Conservation (phyloP, 139 green algal species). For the Deuterostichococcus epilithicus region DNA sequence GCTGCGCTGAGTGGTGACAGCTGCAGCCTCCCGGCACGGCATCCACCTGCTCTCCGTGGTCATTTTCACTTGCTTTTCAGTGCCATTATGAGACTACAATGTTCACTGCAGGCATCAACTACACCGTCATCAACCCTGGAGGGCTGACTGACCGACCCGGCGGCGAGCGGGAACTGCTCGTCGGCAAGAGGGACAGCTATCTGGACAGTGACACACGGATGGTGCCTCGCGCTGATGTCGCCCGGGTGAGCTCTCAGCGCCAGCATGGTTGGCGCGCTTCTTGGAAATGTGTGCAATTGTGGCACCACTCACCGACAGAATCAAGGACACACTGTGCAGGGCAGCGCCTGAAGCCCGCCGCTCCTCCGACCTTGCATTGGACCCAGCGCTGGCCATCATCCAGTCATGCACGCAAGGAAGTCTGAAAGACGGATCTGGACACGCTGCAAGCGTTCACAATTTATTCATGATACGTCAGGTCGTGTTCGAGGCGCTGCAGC, state of each 20-base stretch:
- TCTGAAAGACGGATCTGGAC: no score
- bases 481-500: conserved; percentile 24
- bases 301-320: no score
- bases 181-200: conserved; percentile 38
- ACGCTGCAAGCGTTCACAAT: no score
- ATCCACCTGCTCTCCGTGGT: neutral
- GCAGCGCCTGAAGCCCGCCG: no score
- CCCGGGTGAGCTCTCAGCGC: conserved; percentile 21
- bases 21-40: no score
- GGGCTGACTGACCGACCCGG: conserved; percentile 20
- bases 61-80: neutral
- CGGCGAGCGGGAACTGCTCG: conserved; percentile 26
- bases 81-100: no score
- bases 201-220: conserved; percentile 9
- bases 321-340: no score
- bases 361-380: neutral
- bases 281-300: no score
- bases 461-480: no score
- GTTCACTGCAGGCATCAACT: conserved; percentile 17
- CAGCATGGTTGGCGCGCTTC: neutral
- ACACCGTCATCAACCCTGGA: conserved; percentile 33
- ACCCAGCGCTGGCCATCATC: no score
- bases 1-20: no score
- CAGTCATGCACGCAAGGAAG: no score
- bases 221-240: conserved; percentile 22